Percentiles rank a stretch among this genome's conserved stretches.
These are phyloP conservation scores for Botryotinia globosa DNA, from an alignment of 2,329 filamentous ascomycete species.

Conservation along the genomic window DNA sequence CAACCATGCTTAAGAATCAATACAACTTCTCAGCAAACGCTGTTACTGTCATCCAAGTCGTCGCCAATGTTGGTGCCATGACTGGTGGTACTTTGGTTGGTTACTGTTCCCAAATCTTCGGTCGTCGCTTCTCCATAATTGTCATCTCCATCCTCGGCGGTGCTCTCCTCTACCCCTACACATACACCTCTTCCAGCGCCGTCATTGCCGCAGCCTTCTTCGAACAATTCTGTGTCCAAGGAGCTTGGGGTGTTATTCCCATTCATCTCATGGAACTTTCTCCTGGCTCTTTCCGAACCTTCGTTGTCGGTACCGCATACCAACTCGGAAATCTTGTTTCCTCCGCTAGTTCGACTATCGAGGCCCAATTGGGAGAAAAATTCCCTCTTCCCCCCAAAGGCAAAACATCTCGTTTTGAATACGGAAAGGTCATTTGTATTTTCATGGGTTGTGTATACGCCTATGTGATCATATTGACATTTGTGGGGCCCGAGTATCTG, in stretches of 20 bases:
- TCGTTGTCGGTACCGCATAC: slow-evolving; percentile 69
- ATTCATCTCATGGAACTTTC: slow-evolving; percentile 74
- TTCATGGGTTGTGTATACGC: slow-evolving; percentile 64
- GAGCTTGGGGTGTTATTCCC: slow-evolving; percentile 71
- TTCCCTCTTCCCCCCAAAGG: slow-evolving; percentile 65
- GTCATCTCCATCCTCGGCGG: slow-evolving; percentile 64
- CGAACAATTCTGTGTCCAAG: slow-evolving; percentile 75
- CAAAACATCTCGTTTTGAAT: slow-evolving; percentile 59
- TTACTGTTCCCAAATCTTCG: slow-evolving; percentile 66
- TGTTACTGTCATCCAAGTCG: slow-evolving; percentile 68
- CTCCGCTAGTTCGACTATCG: slow-evolving; percentile 70
- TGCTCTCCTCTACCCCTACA: slow-evolving; percentile 80
- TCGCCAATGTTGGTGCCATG: slow-evolving; percentile 70
- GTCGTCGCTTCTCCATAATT: slow-evolving; percentile 67
- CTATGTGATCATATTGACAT: slow-evolving; percentile 19
- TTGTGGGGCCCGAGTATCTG: slow-evolving; percentile 19
- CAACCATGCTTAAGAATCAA: slow-evolving; percentile 58
- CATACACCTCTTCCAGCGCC: slow-evolving; percentile 58
- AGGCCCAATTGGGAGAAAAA: slow-evolving; percentile 70
- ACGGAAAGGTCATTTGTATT: slow-evolving; percentile 83
- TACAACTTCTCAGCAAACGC: slow-evolving; percentile 42
- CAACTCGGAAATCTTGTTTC: slow-evolving; percentile 75
- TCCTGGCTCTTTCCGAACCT: slow-evolving; percentile 66
- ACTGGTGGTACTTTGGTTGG: slow-evolving; percentile 64
- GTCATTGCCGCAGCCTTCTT: slow-evolving; percentile 83